These are phyloP conservation scores for Peronospora farinosa DNA, from an alignment of 352 stramenopile genomes.

Conservation along the genomic window DNA sequence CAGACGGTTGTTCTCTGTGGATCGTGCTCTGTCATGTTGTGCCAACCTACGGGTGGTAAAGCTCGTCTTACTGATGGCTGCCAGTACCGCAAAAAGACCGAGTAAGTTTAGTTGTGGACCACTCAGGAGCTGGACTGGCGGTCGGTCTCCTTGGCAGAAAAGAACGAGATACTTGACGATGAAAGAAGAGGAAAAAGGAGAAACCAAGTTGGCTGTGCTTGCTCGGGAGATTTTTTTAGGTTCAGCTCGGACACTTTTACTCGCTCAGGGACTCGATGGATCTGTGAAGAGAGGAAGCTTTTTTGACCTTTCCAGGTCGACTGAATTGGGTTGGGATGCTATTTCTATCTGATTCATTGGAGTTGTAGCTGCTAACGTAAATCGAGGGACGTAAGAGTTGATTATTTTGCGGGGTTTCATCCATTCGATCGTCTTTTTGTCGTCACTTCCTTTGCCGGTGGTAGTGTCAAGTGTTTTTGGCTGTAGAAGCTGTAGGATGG, in stretches of 20 bases:
- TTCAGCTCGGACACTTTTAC: constrained; percentile 20
- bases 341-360: constrained; percentile 10
- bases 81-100: constrained; percentile 99
- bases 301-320: constrained; percentile 11
- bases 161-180: constrained; percentile 32
- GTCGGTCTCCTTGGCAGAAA: not conserved
- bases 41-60: constrained; percentile 97
- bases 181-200: constrained; percentile 21
- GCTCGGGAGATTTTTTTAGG: constrained; percentile 19
- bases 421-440: constrained; percentile 10
- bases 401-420: constrained; percentile 57
- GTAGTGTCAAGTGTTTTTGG: not conserved
- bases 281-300: constrained; percentile 27
- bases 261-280: constrained; percentile 24
- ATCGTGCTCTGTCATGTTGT: constrained; percentile 97
- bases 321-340: constrained; percentile 27
- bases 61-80: constrained; percentile 97
- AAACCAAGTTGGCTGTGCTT: constrained; percentile 27
- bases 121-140: constrained; percentile 10
- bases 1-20: constrained; percentile 97
- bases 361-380: constrained; percentile 39
- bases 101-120: constrained; percentile 80
- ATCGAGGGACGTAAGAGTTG: constrained; percentile 60
- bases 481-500: no score
- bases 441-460: not conserved